These are phyloP conservation scores for Euphrasia arctica DNA, from an alignment of 305 asterid species.

Conservation along the genomic window DNA sequence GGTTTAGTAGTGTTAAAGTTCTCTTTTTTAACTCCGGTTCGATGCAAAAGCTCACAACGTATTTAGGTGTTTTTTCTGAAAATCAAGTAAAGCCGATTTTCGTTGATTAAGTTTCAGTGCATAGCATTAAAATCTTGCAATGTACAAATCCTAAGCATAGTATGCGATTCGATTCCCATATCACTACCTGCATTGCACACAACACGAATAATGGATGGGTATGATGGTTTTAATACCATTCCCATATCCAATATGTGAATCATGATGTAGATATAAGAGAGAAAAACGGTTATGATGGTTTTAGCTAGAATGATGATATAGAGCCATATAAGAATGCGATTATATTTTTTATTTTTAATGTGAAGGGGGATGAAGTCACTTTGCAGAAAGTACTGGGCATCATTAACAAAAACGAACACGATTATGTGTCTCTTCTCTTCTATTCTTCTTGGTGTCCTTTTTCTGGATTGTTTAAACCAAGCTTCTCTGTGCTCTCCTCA, in stretches of 20 bases:
- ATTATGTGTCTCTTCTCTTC: constrained; percentile 79
- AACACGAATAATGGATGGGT: background rate
- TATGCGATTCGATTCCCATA: constrained; percentile 17
- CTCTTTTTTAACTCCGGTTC: background rate
- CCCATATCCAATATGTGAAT: no score
- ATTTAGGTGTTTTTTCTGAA: no score
- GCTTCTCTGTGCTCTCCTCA: constrained; percentile 63
- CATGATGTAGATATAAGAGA: no score
- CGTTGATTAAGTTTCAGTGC: background rate
- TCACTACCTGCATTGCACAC: constrained; percentile 25
- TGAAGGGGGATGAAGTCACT: constrained; percentile 83
- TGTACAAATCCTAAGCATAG: background rate
- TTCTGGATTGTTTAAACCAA: constrained; percentile 64
- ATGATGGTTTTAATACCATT: no score
- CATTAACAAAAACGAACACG: constrained; percentile 58
- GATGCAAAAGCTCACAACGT: background rate
- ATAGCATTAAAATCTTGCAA: background rate
- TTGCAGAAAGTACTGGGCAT: constrained; percentile 71
- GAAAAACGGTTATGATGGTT: no score
- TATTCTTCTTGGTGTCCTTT: constrained; percentile 98
- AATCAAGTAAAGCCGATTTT: constrained; percentile 14
- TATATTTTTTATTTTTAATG: constrained; percentile 13
- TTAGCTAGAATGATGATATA: no score
- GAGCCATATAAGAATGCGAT: background rate
- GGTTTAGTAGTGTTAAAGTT: background rate